Base-by-base conservation (phyloP, 495 filamentous ascomycete species). In the Staphylotrichum tortipilum region DNA sequence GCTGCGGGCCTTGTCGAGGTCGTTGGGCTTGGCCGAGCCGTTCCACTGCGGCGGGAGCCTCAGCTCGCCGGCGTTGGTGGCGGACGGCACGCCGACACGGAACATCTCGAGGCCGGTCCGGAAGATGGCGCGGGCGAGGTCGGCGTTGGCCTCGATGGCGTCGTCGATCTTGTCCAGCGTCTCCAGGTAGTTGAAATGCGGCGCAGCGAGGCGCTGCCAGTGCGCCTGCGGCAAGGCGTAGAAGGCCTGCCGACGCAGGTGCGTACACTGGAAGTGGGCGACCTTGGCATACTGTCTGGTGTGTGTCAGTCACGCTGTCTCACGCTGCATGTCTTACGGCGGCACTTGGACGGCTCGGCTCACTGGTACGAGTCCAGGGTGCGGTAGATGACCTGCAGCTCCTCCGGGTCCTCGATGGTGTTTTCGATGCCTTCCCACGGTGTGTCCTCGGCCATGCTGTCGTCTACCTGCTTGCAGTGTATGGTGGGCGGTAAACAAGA, bases 1-100 rank as follows among this genome's bases (percentile, higher is more conserved):
- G 44, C 86, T 91, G 53, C 85, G 77, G 15, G 90, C 92, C 66
- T 96, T 99, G 57, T 92, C 89, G 40, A 94, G 57, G 62, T 96
- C 90, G 3, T 69, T 68, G 18, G 75, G 58, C 18, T 79, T 89
- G 5, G 89, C 80, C 29, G 72, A 68, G 11, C 77, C 80, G 44
- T 74, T 70, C 84, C 88, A 90, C 31, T 79, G 72, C 21, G 71
- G 59, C 3, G 63, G 60, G 15, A 70, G 56, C 9, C 26, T 56
- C 24, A 56, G 53, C 12, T 26, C 31, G 44, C 50, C 36, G 40
- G 24, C 28, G n/a, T n/a, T n/a, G n/a, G n/a, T n/a, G 47, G 31
- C 22, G 47, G 39, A 15, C 2, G 26, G 44, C 2, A 55, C 46
- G 18, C 56, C 41, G 6, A 83, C 58, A 9, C 77, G 76, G 58